A percentile compares a stretch with the other conserved stretches of the same genome.
Evolutionary conservation across 257 asterid genomes (phyloP).

Genomic region (Solanum dulcamara): DNA sequence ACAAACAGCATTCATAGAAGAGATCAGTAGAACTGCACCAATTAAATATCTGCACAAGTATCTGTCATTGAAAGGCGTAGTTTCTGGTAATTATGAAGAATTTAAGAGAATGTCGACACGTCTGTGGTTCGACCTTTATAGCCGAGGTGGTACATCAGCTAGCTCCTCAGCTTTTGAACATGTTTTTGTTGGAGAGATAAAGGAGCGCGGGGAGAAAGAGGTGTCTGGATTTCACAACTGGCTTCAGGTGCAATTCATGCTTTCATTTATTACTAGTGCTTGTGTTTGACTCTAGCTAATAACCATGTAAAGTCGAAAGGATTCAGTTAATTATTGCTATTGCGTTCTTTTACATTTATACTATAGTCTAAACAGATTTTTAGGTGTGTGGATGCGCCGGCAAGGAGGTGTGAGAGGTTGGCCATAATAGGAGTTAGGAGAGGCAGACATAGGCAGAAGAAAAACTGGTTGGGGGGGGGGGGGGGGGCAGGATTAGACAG

Average conservation of each 20-base stretch:
- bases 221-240: constrained; percentile 96
- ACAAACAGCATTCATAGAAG: constrained; percentile 78
- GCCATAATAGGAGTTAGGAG: too few species aligned
- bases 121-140: constrained; percentile 85
- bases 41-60: constrained; percentile 70
- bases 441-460: too few species aligned
- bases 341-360: too few species aligned
- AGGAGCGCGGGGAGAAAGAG: constrained; percentile 59
- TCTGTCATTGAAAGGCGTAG: constrained; percentile 46
- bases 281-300: background rate
- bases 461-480: too few species aligned
- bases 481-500: too few species aligned
- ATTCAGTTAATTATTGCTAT: too few species aligned
- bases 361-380: too few species aligned
- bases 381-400: too few species aligned
- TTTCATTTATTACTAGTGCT: background rate
- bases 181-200: constrained; percentile 98
- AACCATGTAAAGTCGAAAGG: background rate
- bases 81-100: constrained; percentile 35
- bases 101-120: constrained; percentile 57
- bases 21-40: constrained; percentile 89
- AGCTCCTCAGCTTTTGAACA: constrained; percentile 96
- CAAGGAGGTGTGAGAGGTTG: too few species aligned
- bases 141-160: constrained; percentile 77
- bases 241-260: constrained; percentile 60